Base-by-base conservation (phyloP, 2,329 filamentous ascomycete species). In the Cladosporium velox region DNA sequence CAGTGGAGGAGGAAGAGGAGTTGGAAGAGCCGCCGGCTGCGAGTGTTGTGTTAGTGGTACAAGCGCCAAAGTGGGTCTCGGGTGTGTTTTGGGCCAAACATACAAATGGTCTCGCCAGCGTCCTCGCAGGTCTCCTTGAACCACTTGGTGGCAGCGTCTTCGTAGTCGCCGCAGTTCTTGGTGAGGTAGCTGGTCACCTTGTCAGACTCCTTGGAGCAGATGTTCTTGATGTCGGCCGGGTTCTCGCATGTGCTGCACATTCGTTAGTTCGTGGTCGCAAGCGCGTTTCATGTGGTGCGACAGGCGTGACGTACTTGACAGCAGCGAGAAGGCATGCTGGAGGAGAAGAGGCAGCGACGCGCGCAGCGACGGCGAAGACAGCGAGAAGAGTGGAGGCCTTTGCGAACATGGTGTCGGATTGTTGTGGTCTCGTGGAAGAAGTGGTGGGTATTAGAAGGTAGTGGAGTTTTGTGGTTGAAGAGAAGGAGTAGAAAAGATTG, bases 251-350 rank as follows among this genome's bases (percentile, higher is more conserved):
- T 74, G 73, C 74, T 77, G 65, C 35, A 18, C 24, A n/a, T 24
- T 12, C 67, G 62, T 65, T 51, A 66, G 59, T 32, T 24, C 70
- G 8, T 67, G 64, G 51, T 65, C 62, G 52, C 58, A 38, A 21
- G 54, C 54, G 41, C n/a, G 41, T 47, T 47, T 47, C 41, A 28
- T 21, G 44, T 30, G 52, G n/a, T 59, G 30, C 26, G 41, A 47
- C 18, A 41, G 47, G 35, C 60, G 30, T n/a, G 15, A 66, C 80
- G 69, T 79, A 84, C 83, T 83, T 83, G 70, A 86, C 78, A 44
- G 81, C 83, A 51, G 76, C 77, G 54, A 86, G 76, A 55, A 86
- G 76, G 74, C 84, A 86, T 64, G 81, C 81, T 32, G 83, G 83
- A 55, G 83, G 80, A 32, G 78, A 71, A n/a, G 79, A 77, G 65